These are phyloP conservation scores for Pyrus hybrid DNA, from an alignment of 331 rosid species.

Conservation along the genomic window DNA sequence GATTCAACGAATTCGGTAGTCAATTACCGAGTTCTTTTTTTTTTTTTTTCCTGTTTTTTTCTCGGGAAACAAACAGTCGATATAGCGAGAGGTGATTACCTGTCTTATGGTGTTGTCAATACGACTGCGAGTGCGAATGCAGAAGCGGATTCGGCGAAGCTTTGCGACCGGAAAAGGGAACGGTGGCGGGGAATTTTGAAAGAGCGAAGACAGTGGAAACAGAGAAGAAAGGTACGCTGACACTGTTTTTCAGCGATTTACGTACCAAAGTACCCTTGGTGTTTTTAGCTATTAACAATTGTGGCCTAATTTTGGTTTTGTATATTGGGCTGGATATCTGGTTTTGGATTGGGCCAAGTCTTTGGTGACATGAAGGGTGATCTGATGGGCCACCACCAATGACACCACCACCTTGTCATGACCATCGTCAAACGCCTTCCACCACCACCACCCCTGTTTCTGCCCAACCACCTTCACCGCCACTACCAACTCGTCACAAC, in stretches of 20 bases:
- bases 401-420: too few species aligned
- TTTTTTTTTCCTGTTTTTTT: background rate
- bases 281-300: background rate
- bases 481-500: too few species aligned
- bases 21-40: background rate
- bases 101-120: background rate
- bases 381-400: too few species aligned
- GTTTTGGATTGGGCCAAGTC: background rate
- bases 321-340: background rate
- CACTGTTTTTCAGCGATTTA: too few species aligned
- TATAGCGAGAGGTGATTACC: background rate
- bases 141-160: constrained; percentile 8
- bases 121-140: background rate
- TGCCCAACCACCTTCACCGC: too few species aligned
- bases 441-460: too few species aligned
- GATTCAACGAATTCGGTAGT: background rate
- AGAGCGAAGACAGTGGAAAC: background rate
- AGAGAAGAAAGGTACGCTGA: background rate
- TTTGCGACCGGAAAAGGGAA: background rate
- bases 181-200: constrained; percentile 42
- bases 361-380: background rate
- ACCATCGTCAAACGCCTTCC: too few species aligned
- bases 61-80: background rate
- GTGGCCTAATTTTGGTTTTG: background rate
- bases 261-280: background rate